Evolutionary conservation across 176 grass and related monocot species (phyloP).

Genomic region (Triticum turgidum): DNA sequence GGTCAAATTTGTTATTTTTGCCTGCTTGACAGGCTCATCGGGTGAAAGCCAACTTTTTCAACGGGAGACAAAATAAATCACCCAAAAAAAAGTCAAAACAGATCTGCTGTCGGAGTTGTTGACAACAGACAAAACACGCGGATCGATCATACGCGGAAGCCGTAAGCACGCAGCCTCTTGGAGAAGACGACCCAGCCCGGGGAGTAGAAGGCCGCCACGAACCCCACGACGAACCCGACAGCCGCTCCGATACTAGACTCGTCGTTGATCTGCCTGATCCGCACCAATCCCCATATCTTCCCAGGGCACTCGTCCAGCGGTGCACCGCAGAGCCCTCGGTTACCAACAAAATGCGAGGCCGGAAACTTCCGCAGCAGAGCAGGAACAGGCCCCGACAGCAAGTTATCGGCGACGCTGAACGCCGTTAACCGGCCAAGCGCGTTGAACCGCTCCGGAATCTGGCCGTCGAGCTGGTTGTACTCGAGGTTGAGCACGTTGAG

Average conservation of each 20-base stretch:
- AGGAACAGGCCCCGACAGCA: slow-evolving; percentile 9
- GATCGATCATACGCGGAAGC: background rate
- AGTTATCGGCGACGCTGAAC: slow-evolving; percentile 37
- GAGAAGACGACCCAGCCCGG: background rate
- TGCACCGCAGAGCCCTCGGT: background rate
- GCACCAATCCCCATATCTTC: background rate
- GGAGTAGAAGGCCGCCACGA: slow-evolving; percentile 14
- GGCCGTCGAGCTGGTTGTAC: slow-evolving; percentile 36
- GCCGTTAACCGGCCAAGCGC: background rate
- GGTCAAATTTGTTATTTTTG: no score
- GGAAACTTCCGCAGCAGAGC: background rate
- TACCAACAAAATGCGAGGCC: background rate
- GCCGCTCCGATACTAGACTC: background rate
- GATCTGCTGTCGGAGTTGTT: no score
- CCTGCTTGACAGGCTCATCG: background rate
- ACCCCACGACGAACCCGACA: slow-evolving; percentile 5
- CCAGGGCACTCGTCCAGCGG: background rate
- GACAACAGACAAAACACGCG: background rate
- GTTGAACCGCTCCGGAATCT: background rate
- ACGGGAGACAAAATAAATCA: no score
- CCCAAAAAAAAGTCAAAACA: no score
- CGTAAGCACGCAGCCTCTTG: background rate
- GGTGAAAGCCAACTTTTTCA: no score
- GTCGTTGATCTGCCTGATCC: background rate
- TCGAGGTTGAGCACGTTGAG: slow-evolving; percentile 37